A percentile compares a stretch with the other conserved stretches of the same genome.
Evolutionary conservation across 495 filamentous ascomycete genomes (phyloP).

Genomic region (Trichoderma gamsii): DNA sequence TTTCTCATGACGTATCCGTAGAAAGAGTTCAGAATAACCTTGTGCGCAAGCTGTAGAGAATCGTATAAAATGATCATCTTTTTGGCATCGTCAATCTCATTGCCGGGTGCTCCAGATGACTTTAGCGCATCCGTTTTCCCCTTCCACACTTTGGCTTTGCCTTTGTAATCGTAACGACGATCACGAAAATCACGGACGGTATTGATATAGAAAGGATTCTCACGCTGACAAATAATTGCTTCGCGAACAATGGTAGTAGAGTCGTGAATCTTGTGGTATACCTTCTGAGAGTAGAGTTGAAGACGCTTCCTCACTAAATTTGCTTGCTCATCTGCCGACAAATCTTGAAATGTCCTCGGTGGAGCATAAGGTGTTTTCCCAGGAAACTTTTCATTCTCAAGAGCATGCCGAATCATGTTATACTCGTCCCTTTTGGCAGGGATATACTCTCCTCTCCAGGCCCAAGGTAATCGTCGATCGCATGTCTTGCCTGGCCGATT

Average conservation of each 20-base stretch:
- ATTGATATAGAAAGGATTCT: slow-evolving; percentile 98
- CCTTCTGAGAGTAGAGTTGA: slow-evolving; percentile 92
- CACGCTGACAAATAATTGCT: slow-evolving; percentile 95
- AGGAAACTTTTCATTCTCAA: slow-evolving; percentile 92
- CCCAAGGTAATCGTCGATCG: slow-evolving; percentile 90
- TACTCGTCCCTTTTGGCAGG: slow-evolving; percentile 96
- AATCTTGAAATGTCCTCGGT: slow-evolving; percentile 70
- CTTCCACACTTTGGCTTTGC: slow-evolving; percentile 97
- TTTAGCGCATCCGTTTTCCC: slow-evolving; percentile 85
- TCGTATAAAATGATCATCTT: slow-evolving; percentile 98
- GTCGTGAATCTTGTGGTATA: slow-evolving; percentile 99
- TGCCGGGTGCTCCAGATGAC: slow-evolving; percentile 63
- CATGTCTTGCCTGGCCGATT: slow-evolving; percentile 97
- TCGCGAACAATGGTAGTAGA: slow-evolving; percentile 88
- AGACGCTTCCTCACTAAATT: slow-evolving; percentile 76
- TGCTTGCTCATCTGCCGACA: slow-evolving; percentile 79
- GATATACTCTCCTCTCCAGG: slow-evolving; percentile 96
- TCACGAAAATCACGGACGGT: slow-evolving; percentile 94
- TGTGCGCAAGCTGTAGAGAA: slow-evolving; percentile 93
- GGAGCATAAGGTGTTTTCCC: slow-evolving; percentile 62
- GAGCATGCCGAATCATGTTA: slow-evolving; percentile 92
- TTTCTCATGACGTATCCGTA: slow-evolving; percentile 99
- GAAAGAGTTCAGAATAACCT: slow-evolving; percentile 98
- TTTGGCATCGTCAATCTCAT: slow-evolving; percentile 87
- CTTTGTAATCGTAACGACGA: slow-evolving; percentile 95